Conservation (phyloP, 2,329 filamentous ascomycete species). For the Trichoderma harzianum region DNA sequence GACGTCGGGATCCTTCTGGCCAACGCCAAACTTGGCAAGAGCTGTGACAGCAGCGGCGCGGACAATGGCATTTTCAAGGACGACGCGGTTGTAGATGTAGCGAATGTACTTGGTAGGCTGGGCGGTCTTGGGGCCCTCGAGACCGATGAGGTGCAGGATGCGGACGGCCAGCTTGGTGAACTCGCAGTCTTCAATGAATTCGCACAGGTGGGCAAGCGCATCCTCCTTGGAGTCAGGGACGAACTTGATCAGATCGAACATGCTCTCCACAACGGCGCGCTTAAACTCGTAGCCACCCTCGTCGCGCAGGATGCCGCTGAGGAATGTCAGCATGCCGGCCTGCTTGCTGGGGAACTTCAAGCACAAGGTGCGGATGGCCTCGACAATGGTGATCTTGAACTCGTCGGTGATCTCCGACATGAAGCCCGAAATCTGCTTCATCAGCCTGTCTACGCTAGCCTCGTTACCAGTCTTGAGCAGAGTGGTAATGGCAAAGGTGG, state of each 20-base stretch:
- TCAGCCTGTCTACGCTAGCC: conserved; percentile 89
- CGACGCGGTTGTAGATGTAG: conserved; percentile 98
- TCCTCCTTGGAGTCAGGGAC: conserved; percentile 81
- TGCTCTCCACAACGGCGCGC: conserved; percentile 94
- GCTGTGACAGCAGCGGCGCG: conserved; percentile 93
- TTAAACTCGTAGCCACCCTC: conserved; percentile 99
- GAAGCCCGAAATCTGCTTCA: conserved; percentile 98
- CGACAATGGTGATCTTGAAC: conserved; percentile 99
- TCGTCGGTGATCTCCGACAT: conserved; percentile 99
- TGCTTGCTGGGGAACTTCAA: conserved; percentile 98
- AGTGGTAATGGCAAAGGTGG: conserved; percentile 97
- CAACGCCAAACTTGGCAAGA: conserved; percentile 93
- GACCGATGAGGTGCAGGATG: conserved; percentile 87
- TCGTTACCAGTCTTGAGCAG: conserved; percentile 98
- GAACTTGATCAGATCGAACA: conserved; percentile 99
- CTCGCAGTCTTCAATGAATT: conserved; percentile 99
- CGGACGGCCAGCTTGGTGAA: conserved; percentile 97
- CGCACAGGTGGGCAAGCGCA: conserved; percentile 90
- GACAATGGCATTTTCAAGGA: conserved; percentile 94
- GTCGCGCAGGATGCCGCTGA: conserved; percentile 93
- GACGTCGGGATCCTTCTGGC: conserved; percentile 92
- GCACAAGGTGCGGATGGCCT: conserved; percentile 93
- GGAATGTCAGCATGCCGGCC: conserved; percentile 94
- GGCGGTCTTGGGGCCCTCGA: conserved; percentile 91
- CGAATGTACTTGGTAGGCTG: conserved; percentile 98